phyloP scores from a whole-genome alignment of 2,329 filamentous ascomycete genomes.

The Macrophomina tecta region DNA sequence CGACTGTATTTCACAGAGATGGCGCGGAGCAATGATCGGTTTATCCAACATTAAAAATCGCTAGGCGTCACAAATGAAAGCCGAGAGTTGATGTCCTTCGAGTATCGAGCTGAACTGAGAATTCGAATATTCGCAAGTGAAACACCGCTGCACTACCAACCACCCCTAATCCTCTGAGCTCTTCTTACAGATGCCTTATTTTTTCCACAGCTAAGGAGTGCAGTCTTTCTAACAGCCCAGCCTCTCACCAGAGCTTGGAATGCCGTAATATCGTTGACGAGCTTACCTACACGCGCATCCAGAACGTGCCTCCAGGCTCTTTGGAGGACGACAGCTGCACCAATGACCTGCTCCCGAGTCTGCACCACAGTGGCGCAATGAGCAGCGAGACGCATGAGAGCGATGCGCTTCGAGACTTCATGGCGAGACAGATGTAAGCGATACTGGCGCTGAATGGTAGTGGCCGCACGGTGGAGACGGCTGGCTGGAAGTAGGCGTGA shows the following conservation, averaged over 20 bases:
- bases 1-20: too few species aligned
- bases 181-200: conserved; percentile 40
- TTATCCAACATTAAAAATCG: too few species aligned
- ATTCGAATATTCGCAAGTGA: background rate
- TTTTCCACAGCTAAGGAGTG: conserved; percentile 28
- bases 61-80: too few species aligned
- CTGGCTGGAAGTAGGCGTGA: conserved; percentile 62
- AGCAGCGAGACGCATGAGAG: conserved; percentile 50
- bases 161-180: conserved; percentile 43
- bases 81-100: too few species aligned
- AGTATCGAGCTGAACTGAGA: too few species aligned
- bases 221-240: conserved; percentile 45
- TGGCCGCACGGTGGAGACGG: conserved; percentile 57
- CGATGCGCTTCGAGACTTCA: conserved; percentile 42
- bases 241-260: conserved; percentile 54
- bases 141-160: conserved; percentile 31
- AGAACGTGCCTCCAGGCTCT: conserved; percentile 50
- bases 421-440: conserved; percentile 45
- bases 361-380: conserved; percentile 56
- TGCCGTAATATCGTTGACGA: conserved; percentile 45
- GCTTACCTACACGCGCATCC: conserved; percentile 40
- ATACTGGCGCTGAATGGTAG: conserved; percentile 60
- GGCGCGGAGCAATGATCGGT: too few species aligned
- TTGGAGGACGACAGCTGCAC: conserved; percentile 52
- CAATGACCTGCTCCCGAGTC: conserved; percentile 48